These are phyloP conservation scores for Metroxylon sagu DNA, from an alignment of 176 grass and related monocot genomes.

Conservation along the genomic window DNA sequence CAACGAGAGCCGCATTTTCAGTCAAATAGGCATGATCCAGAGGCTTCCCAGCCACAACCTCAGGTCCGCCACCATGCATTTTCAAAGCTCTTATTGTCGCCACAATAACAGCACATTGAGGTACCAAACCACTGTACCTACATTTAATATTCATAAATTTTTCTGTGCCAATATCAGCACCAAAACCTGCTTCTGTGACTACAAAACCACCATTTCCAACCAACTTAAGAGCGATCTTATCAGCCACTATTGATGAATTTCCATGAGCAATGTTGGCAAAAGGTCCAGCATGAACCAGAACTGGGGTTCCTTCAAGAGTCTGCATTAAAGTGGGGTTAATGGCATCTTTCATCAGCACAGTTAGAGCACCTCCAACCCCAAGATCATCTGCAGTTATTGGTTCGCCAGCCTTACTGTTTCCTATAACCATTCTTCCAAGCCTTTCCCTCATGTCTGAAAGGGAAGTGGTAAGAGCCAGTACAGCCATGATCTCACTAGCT, in stretches of 20 bases:
- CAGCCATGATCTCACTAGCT: conserved; percentile 98
- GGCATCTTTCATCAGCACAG: conserved; percentile 98
- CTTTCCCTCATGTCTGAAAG: conserved; percentile 96
- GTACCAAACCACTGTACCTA: conserved; percentile 84
- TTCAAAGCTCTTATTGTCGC: conserved; percentile 94
- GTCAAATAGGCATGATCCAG: conserved; percentile 76
- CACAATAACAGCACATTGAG: conserved; percentile 91
- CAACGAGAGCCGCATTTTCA: conserved; percentile 82
- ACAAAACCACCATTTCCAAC: conserved; percentile 91
- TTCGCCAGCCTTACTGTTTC: conserved; percentile 78
- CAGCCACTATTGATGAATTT: conserved; percentile 92
- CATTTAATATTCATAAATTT: conserved; percentile 99
- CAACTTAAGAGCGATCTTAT: conserved; percentile 96
- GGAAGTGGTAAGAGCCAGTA: conserved; percentile 88
- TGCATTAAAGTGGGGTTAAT: conserved; percentile 97
- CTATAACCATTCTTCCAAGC: conserved; percentile 91
- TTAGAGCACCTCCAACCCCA: conserved; percentile 82
- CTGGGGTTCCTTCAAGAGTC: conserved; percentile 91
- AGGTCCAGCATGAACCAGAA: conserved; percentile 90
- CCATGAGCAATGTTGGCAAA: conserved; percentile 99
- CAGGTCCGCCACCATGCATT: conserved; percentile 90
- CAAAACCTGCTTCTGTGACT: conserved; percentile 95
- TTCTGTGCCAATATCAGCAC: conserved; percentile 94
- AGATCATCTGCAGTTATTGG: conserved; percentile 93
- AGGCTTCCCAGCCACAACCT: conserved; percentile 87